Base-by-base conservation (phyloP, 1,139 yeast genomes). In the Nakaseomyces glabratus region DNA sequence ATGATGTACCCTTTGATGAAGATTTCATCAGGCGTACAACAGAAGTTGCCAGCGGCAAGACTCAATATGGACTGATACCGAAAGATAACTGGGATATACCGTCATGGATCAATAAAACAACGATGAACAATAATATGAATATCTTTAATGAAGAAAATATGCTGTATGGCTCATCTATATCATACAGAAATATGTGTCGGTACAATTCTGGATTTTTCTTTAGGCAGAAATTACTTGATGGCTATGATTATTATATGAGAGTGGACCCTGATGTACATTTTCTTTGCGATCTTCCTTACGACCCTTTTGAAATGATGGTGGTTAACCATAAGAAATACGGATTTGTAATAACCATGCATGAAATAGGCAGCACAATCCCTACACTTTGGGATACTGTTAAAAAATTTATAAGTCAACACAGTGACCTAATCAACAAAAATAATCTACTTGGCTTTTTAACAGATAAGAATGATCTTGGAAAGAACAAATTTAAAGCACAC, bases 241-340 rank as follows among this genome's bases (percentile, higher is more conserved):
- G 74, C 36, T 76, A 80, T 50, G 85, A 82, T 42, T 88, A 82
- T 71, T 88, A 88, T 62, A 86, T 95, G 76, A 65, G 98, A 39
- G 95, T 88, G 2, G 98, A 88, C 56, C 97, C 98, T 0, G 76
- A 78, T 40, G 90, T 88, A 22, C 75, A 82, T 46, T 85, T 82
- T 56, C 82, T 65, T 55, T 86, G 96, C 58, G 95, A 86, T 49
- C 69, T 81, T 44, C 57, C 58, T 2, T 77, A 76, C 67, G 74
- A 93, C 69, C 96, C 97, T n/a, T 90, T 90, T 55, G 64, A 73
- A 26, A 73, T 82, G 37, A 69, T 90, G 81, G 73, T 82, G 41
- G 72, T 71, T 32, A 69, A 73, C 38, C 65, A 70, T 34, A 86
- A 85, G 53, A 76, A 73, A 46, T 90, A 90, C 52, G 96, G 96